Base-by-base conservation (phyloP, 495 filamentous ascomycete species). In the Podospora appendiculata region DNA sequence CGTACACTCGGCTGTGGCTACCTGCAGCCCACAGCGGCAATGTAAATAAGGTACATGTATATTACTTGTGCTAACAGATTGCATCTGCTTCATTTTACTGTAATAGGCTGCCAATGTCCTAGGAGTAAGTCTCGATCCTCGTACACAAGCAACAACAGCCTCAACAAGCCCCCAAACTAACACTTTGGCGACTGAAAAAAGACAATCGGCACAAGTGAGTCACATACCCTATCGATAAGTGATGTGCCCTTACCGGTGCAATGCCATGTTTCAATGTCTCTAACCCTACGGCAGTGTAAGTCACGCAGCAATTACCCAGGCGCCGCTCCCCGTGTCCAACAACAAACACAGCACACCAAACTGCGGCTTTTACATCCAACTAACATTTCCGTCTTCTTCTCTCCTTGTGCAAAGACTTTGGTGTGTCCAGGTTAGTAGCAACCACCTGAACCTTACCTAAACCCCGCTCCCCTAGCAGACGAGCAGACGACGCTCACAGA, bases 61-160 rank as follows among this genome's bases (percentile, higher is more conserved):
- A 8, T n/a, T n/a, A n/a, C n/a, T n/a, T n/a, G n/a, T 35, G 47
- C 51, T 57, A 36, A 65, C 49, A 39, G 12, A 8, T 45, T 47
- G 7, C n/a, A 13, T n/a, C 32, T 8, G 0, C 16, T 4, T 38
- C 36, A 38, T 38, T 13, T 38, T 38, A 10, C 36, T 13, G 16
- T 4, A 38, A 25, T 45, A 75, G 71, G 69, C 74, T 1, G 75
- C 76, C 19, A 76, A 73, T 56, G 64, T 79, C 2, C 58, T 79
- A 9, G 76, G 76, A 16, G 75, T 79, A 65, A 53, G 72, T 19
- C 13, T 47, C 3, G 25, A 5, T 25, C 25, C 25, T 25, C 5
- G 25, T 25, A 2, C 5, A 25, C 25, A 25, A 25, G 5, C 25
- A 25, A 41, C 19, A 42, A 32, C 8, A 38, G 14, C 11, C 33